Evolutionary conservation across 495 filamentous ascomycete species (phyloP).

Genomic region (Trichoderma gamsii): DNA sequence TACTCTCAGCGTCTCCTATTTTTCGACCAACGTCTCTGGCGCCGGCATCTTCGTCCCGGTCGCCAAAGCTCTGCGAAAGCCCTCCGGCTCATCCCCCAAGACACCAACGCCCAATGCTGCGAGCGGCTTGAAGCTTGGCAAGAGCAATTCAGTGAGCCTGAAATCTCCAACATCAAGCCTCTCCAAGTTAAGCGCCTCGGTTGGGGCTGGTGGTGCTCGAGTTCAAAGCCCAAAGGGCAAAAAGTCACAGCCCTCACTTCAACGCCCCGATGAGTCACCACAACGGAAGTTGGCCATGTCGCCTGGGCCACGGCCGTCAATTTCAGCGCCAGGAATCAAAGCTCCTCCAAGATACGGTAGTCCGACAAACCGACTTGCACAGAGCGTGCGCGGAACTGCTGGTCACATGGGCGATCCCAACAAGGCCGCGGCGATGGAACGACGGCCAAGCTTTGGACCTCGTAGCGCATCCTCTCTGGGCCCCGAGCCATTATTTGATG

Average conservation of each 20-base stretch:
- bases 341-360: conserved; percentile 52
- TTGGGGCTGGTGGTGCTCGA: conserved; percentile 64
- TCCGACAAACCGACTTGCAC: conserved; percentile 60
- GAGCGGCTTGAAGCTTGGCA: conserved; percentile 43
- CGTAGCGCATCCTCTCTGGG: conserved; percentile 50
- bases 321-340: conserved; percentile 45
- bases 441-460: conserved; percentile 47
- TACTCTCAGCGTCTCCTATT: conserved; percentile 63
- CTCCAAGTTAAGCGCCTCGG: conserved; percentile 75
- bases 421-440: conserved; percentile 42
- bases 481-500: conserved; percentile 38
- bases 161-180: conserved; percentile 61
- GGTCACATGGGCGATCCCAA: conserved; percentile 43
- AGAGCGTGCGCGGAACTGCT: conserved; percentile 53
- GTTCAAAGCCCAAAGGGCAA: conserved; percentile 64
- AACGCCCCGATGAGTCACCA: conserved; percentile 66
- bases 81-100: conserved; percentile 53
- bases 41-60: conserved; percentile 93
- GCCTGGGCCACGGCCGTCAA: conserved; percentile 48
- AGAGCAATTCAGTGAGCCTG: conserved; percentile 46
- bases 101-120: conserved; percentile 62
- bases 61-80: conserved; percentile 69
- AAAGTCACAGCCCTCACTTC: conserved; percentile 65
- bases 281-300: conserved; percentile 56
- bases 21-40: conserved; percentile 67